Evolutionary conservation across 192 early-diverging fungal genomes (phyloP).

Genomic region (Entophlyctis luteolus): DNA sequence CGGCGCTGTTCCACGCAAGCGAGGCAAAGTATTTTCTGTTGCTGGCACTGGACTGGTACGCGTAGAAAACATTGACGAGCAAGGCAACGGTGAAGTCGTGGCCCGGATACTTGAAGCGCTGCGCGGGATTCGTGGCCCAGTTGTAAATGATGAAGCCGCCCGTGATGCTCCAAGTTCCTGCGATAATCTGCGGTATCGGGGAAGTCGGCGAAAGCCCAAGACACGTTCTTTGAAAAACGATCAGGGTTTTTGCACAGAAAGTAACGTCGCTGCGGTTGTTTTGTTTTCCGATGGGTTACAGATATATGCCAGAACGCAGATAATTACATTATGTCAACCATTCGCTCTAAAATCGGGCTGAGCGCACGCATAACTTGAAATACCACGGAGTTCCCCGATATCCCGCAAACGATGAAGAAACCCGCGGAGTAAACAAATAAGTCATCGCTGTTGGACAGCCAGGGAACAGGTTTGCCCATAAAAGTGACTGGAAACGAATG

Average conservation of each 20-base stretch:
- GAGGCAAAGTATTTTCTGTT: not conserved
- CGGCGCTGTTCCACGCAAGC: not conserved
- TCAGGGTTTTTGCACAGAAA: conserved; percentile 26
- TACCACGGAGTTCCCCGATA: conserved; percentile 22
- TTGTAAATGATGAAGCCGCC: conserved; percentile 33
- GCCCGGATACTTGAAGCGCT: conserved; percentile 28
- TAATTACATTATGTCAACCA: conserved; percentile 18
- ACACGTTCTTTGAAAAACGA: not conserved
- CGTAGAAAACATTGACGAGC: conserved; percentile 22
- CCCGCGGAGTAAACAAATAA: conserved; percentile 31
- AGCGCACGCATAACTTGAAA: conserved; percentile 20
- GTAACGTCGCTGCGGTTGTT: conserved; percentile 32
- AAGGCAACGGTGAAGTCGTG: conserved; percentile 31
- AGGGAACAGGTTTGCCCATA: conserved; percentile 29
- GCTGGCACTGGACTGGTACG: not conserved
- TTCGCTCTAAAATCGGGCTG: not conserved
- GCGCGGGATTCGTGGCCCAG: conserved; percentile 5
- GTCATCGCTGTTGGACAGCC: conserved; percentile 26
- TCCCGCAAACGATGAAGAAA: conserved; percentile 35
- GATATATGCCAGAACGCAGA: not conserved
- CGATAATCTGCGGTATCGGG: conserved; percentile 24
- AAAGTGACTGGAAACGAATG: no score
- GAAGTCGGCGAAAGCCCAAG: conserved; percentile 5
- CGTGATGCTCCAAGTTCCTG: conserved; percentile 30
- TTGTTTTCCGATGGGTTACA: no score